A percentile compares a stretch with the other conserved stretches of the same genome.
Conservation (phyloP, 108 stramenopile genomes). For the Cyclotella sp. region DNA sequence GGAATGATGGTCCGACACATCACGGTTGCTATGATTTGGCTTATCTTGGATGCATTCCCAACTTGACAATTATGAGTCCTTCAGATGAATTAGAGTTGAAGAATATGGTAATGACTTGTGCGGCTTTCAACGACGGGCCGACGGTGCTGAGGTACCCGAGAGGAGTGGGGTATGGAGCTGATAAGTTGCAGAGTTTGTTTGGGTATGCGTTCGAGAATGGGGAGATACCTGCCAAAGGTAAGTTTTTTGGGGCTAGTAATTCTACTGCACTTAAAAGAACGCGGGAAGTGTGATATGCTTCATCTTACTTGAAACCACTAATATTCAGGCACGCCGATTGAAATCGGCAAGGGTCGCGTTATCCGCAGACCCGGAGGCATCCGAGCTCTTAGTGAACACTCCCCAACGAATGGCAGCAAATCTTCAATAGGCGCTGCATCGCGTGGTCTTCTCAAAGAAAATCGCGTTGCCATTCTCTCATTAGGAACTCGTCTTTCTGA, state of each 20-base stretch:
- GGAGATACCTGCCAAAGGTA: conserved; percentile 80
- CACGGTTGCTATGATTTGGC: conserved; percentile 95
- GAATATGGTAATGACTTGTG: conserved; percentile 95
- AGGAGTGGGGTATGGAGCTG: conserved; percentile 94
- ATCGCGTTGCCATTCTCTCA: conserved; percentile 90
- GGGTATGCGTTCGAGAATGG: conserved; percentile 87
- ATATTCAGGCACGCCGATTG: conserved; percentile 65
- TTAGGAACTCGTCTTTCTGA: conserved; percentile 93
- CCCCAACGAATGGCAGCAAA: conserved; percentile 46
- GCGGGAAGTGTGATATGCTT: no score
- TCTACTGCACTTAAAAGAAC: no score
- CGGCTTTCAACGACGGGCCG: conserved; percentile 87
- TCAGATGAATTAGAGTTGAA: conserved; percentile 93
- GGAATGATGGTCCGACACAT: conserved; percentile 98
- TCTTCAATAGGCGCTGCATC: conserved; percentile 50
- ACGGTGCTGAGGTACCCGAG: conserved; percentile 92
- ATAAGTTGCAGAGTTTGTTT: conserved; percentile 82
- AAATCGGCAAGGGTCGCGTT: conserved; percentile 95
- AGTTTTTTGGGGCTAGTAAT: conserved; percentile 23
- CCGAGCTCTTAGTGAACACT: conserved; percentile 58
- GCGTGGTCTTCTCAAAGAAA: conserved; percentile 77
- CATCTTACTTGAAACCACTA: background rate
- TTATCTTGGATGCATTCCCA: conserved; percentile 94
- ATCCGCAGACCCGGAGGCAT: conserved; percentile 82
- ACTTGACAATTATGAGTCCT: conserved; percentile 95